phyloP scores from a whole-genome alignment of 306 rosid genomes.

The Crotalaria pallida region DNA sequence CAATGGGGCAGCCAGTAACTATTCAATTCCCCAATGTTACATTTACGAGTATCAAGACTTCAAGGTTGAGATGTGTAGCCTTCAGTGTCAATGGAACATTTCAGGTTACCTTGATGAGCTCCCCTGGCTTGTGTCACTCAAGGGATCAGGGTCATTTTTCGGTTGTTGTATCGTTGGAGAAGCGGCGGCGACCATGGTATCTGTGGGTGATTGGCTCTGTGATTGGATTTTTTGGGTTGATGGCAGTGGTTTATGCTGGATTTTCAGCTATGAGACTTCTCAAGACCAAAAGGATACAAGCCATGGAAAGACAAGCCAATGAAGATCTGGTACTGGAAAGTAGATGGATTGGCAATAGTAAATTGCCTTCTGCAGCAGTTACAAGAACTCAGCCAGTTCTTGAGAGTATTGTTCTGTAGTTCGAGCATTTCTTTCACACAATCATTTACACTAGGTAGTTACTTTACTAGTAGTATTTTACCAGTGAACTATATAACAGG shows the following conservation, averaged over 20 bases:
- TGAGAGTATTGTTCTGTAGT: constrained; percentile 40
- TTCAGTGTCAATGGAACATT: constrained; percentile 49
- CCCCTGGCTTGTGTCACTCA: constrained; percentile 41
- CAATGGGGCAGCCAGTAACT: constrained; percentile 54
- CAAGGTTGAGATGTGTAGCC: constrained; percentile 46
- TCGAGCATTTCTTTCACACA: not conserved
- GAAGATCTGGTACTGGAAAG: constrained; percentile 68
- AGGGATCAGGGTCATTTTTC: constrained; percentile 64
- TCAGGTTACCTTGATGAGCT: constrained; percentile 44
- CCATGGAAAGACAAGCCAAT: constrained; percentile 59
- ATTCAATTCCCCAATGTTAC: constrained; percentile 42
- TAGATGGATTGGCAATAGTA: constrained; percentile 65
- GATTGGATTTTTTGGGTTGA: constrained; percentile 41
- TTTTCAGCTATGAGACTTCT: constrained; percentile 31
- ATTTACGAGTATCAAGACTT: constrained; percentile 14
- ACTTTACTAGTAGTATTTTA: not conserved
- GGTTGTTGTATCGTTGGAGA: constrained; percentile 41
- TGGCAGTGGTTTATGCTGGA: constrained; percentile 39
- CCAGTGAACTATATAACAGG: not conserved
- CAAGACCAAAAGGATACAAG: constrained; percentile 57
- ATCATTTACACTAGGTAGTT: not conserved
- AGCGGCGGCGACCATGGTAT: constrained; percentile 34
- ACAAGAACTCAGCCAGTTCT: constrained; percentile 75
- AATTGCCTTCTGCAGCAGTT: constrained; percentile 72
- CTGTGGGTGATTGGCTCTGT: constrained; percentile 51